These are phyloP conservation scores for Actinidia chinensis DNA, from an alignment of 179 eudicot species.

Conservation along the genomic window DNA sequence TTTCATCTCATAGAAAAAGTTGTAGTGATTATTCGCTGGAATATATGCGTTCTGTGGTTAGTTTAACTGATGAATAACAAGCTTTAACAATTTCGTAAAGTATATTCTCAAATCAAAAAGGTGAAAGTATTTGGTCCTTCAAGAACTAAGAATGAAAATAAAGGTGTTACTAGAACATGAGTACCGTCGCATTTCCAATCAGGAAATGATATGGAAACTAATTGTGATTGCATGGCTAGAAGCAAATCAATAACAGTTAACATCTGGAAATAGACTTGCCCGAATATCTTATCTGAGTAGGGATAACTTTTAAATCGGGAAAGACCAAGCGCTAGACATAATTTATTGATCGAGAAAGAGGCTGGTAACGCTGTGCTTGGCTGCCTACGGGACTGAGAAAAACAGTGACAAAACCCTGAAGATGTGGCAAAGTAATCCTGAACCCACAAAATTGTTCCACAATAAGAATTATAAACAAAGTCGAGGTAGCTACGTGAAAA, in stretches of 20 bases:
- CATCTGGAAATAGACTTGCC: conserved; percentile 64
- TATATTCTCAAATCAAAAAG: not conserved
- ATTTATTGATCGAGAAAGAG: conserved; percentile 55
- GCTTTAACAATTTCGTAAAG: not conserved
- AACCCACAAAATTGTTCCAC: too few species aligned
- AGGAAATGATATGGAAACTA: conserved; percentile 32
- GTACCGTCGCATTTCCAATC: conserved; percentile 54
- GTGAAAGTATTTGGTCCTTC: not conserved
- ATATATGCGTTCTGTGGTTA: too few species aligned
- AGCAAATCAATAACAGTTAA: conserved; percentile 53
- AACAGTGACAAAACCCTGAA: conserved; percentile 38
- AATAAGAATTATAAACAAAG: not conserved
- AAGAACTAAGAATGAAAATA: not conserved
- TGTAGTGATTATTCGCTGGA: too few species aligned
- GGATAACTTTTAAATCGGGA: conserved; percentile 60
- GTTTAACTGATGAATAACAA: too few species aligned
- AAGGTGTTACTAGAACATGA: not conserved
- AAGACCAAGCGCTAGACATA: conserved; percentile 52
- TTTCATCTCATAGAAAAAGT: too few species aligned
- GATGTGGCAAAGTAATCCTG: conserved; percentile 37
- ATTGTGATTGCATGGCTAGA: conserved; percentile 44
- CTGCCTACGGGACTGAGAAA: conserved; percentile 55
- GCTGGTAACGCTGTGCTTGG: conserved; percentile 59
- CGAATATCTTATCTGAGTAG: conserved; percentile 51
- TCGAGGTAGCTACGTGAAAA: not conserved